Evolutionary conservation across 2,329 filamentous ascomycete genomes (phyloP), one percentile per base, ranked within the genome.

Genomic region (Endoconidiophora polonica): DNA sequence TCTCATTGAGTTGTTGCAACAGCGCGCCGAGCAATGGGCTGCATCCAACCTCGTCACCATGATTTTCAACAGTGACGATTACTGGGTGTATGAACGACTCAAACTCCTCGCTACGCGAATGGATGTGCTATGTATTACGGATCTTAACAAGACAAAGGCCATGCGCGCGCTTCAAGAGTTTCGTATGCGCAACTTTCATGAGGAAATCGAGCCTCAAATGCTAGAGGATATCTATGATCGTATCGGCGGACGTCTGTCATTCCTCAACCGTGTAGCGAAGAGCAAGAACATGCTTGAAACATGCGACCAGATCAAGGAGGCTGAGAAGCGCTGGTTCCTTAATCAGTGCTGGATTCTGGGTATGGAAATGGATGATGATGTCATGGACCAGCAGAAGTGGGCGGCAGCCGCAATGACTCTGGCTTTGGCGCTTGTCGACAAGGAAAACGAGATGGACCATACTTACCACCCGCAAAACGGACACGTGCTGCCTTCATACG

Each of bases 331-430:
- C n/a, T 86, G 81, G 80, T 81, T 86, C 56, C 67, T 85, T 6
- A 84, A 83, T 63, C 78, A 82, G 60, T 85, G 81, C 65, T 83
- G 80, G 72, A 82, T 85, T 53, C 70, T 86, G 3, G 81, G 81
- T 9, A 67, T 66, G 47, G 79, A 81, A 54, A 83, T 85, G 81
- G 91, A 96, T 58, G 91, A 96, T 64, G 91, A 98, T 61, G 91
- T 95, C 57, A 96, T 96, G 81, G 86, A 95, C 60, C 85, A 95
- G 64, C 87, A 96, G 62, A 95, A 96, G 63, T 95, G 86, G 71
- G 86, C 88, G 43, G 85, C 87, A 10, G 88, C 86, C 10, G 87
- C 91, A 37, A 94, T 96, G 83, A 84, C 94, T 20, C 74, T 98
- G 2, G 91, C 90, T 18, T 83, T 83, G 57, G 87, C 87, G 1